Base-by-base conservation (phyloP, 805 yeast species). In the Pichia scutulata region DNA sequence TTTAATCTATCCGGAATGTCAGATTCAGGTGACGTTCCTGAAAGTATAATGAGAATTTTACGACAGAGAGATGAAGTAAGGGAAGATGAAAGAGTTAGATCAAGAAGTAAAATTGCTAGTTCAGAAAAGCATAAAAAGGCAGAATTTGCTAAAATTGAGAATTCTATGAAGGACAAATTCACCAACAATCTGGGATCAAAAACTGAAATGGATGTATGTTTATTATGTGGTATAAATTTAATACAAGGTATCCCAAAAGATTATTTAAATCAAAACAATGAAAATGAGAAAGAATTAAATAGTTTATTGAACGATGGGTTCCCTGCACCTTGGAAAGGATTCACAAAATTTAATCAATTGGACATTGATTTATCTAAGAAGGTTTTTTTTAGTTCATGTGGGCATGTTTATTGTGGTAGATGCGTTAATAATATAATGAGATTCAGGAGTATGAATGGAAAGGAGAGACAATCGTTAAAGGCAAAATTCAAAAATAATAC, bases 351-450 rank as follows among this genome's bases (percentile, higher is more conserved):
- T n/a, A 74, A 82, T 0, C 72, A 70, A 12, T 68, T 70, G 0
- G 95, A 86, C 59, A 59, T 69, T 19, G 82, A 77, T 49, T 67
- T 86, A 33, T 83, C 90, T 0, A 79, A 73, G 58, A 74, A 89
- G 52, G 76, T 84, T 2, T 89, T 82, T 60, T 73, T 75, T 19
- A 76, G 86, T 0, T 66, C 69, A 39, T 89, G 97, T 70, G 96
- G 96, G 0, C 97, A 89, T 68, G 76, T 82, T 0, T 89, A 79
- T 63, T 89, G 97, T 65, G 97, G 96, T 1, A 67, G 92, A 41
- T 89, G 97, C 67, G 85, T 84, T 22, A 78, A 78, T 55, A 76
- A 81, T 57, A 80, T 84, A n/a, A 76, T 75, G 18, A 73, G 52
- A 24, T 39, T 36, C 23, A 22, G 46, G 13, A 43, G 51, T 18